Evolutionary conservation across 2,329 filamentous ascomycete species (phyloP).

Genomic region (Fusarium liriodendri): DNA sequence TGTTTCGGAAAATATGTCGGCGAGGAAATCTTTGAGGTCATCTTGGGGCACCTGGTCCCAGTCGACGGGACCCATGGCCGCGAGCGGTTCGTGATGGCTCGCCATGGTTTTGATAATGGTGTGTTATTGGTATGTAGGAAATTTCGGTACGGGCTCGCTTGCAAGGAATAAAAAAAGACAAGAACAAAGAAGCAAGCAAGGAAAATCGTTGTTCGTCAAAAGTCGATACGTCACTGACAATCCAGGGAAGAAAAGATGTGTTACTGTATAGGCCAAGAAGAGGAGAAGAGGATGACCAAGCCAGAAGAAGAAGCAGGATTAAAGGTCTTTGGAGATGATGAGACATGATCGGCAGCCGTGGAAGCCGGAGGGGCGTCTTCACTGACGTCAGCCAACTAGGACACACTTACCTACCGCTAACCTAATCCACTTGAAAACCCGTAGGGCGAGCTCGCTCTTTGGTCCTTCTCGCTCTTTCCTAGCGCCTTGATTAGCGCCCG

Average conservation of each 20-base stretch:
- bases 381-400: constrained; percentile 33
- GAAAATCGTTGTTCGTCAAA: constrained; percentile 1
- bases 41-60: constrained; percentile 61
- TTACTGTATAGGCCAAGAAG: constrained; percentile 11
- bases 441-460: not conserved
- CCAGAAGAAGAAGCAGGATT: constrained; percentile 14
- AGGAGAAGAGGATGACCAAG: constrained; percentile 12
- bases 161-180: not conserved
- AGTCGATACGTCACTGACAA: constrained; percentile 28
- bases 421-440: not conserved
- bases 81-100: constrained; percentile 68
- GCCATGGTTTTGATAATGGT: constrained; percentile 56
- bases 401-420: not conserved
- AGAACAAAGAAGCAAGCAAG: constrained; percentile 5
- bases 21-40: constrained; percentile 64
- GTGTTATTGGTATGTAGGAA: not conserved
- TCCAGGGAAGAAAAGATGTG: constrained; percentile 6
- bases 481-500: constrained; percentile 11
- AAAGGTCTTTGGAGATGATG: constrained; percentile 20
- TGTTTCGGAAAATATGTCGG: constrained; percentile 71
- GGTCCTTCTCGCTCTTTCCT: not conserved
- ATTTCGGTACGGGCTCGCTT: not conserved
- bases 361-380: constrained; percentile 18
- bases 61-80: constrained; percentile 65
- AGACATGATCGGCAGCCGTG: constrained; percentile 33